Percentiles rank a stretch among this genome's conserved stretches.
These are phyloP conservation scores for Ambrosia trifida DNA, from an alignment of 129 eudicot genomes.

Conservation along the genomic window DNA sequence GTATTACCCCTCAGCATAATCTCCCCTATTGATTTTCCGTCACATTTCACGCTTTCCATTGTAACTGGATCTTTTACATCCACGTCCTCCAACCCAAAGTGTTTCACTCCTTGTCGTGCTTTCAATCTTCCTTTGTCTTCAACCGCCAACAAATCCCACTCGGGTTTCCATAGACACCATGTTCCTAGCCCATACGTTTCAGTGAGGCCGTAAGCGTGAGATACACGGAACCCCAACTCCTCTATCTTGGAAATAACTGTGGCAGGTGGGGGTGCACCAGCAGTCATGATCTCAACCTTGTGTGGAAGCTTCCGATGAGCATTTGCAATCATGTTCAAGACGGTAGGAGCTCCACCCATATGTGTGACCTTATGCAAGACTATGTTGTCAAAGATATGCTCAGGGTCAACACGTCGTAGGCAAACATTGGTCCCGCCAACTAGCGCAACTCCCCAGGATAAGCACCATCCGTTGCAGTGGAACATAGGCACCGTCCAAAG, in stretches of 20 bases:
- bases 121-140: conserved; percentile 9
- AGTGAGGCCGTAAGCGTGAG: conserved; percentile 18
- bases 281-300: conserved; percentile 21
- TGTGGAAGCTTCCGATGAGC: conserved; percentile 5
- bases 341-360: conserved; percentile 21
- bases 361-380: conserved; percentile 10
- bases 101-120: too few relatives aligned
- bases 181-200: conserved; percentile 6
- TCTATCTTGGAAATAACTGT: conserved; percentile 1
- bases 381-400: conserved; percentile 5
- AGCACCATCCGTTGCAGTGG: conserved; percentile 15
- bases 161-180: conserved; percentile 12
- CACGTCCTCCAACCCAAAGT: background rate
- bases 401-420: background rate
- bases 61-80: conserved; percentile 11
- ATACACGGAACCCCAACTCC: conserved; percentile 7
- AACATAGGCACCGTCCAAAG: conserved; percentile 18
- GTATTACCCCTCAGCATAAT: conserved; percentile 5
- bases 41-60: conserved; percentile 9
- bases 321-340: conserved; percentile 12
- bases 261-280: conserved; percentile 14
- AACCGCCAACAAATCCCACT: background rate
- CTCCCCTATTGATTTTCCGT: conserved; percentile 17
- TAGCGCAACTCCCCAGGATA: background rate
- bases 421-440: conserved; percentile 17